Conservation (phyloP, 129 eudicot species). For the Helianthus tuberosus region DNA sequence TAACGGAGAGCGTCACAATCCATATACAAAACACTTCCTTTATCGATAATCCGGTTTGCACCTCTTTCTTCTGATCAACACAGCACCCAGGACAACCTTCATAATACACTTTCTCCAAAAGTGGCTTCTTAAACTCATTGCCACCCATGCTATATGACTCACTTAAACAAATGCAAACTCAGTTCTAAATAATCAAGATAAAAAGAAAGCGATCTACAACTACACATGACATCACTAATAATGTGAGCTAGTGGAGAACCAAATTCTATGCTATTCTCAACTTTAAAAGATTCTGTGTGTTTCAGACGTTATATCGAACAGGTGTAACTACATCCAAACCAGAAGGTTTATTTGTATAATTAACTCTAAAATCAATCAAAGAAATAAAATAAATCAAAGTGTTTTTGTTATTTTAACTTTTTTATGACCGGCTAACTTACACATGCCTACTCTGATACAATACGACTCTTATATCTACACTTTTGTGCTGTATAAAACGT, state of each 20-base stretch:
- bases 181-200: not conserved
- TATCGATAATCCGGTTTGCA: slow-evolving; percentile 54
- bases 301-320: slow-evolving; percentile 31
- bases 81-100: slow-evolving; percentile 75
- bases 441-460: too few species aligned
- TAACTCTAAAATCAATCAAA: too few species aligned
- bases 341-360: too few species aligned
- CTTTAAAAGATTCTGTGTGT: not conserved
- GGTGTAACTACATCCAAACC: not conserved
- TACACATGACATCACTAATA: not conserved
- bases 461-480: too few species aligned
- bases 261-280: not conserved
- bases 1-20: slow-evolving; percentile 57
- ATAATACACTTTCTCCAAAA: slow-evolving; percentile 47
- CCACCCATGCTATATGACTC: slow-evolving; percentile 26
- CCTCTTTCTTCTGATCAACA: slow-evolving; percentile 50
- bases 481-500: too few species aligned
- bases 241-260: slow-evolving; percentile 2
- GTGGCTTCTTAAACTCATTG: slow-evolving; percentile 29
- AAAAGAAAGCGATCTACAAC: not conserved
- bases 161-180: not conserved
- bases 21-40: slow-evolving; percentile 57
- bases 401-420: too few species aligned
- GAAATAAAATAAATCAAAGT: too few species aligned
- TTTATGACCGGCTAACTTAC: too few species aligned